These are phyloP conservation scores for Ganoderma lucidum DNA, from an alignment of 1,284 basidiomycete species.

Conservation along the genomic window DNA sequence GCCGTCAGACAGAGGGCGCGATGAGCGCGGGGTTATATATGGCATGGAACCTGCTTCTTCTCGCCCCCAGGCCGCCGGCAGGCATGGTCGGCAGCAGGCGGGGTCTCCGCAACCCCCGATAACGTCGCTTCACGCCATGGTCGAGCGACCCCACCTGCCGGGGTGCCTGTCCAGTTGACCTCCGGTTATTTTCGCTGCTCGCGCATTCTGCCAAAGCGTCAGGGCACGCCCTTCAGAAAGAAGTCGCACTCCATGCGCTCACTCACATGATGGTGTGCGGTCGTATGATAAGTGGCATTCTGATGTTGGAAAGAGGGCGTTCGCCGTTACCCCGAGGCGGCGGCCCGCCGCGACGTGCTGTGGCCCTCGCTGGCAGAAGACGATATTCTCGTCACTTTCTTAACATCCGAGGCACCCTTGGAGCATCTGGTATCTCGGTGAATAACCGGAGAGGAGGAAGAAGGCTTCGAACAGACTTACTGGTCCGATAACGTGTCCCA, in stretches of 20 bases:
- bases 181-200: conserved; percentile 28
- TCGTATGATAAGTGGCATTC: conserved; percentile 19
- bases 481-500: background rate
- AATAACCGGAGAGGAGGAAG: conserved; percentile 17
- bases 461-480: conserved; percentile 1
- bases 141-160: conserved; percentile 11
- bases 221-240: conserved; percentile 11
- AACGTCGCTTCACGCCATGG: conserved; percentile 17
- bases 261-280: conserved; percentile 25
- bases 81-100: conserved; percentile 9
- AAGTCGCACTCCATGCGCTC: conserved; percentile 11
- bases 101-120: conserved; percentile 17
- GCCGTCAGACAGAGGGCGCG: conserved; percentile 1
- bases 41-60: conserved; percentile 17
- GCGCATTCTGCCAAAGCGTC: conserved; percentile 15
- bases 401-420: background rate
- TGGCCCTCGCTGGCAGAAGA: background rate
- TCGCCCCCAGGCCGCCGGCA: background rate
- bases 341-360: conserved; percentile 5
- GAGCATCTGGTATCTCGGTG: conserved; percentile 24
- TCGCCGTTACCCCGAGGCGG: conserved; percentile 19
- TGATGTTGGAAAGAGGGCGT: conserved; percentile 21
- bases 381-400: conserved; percentile 7
- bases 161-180: conserved; percentile 19
- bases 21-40: conserved; percentile 18